phyloP scores from a whole-genome alignment of 305 asterid genomes.

The Fraxinus platypoda region DNA sequence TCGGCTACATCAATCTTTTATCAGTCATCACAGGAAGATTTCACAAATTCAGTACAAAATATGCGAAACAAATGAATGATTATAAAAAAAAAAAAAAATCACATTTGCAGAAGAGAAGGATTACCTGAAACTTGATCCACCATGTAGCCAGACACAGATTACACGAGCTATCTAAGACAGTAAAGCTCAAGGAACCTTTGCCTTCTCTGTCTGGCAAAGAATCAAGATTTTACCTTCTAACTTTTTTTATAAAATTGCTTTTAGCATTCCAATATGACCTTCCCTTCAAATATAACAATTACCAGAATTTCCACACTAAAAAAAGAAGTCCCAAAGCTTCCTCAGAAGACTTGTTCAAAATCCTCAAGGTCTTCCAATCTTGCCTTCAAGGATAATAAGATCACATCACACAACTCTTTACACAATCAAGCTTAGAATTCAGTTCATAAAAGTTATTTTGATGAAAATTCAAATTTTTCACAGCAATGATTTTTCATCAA shows the following conservation, averaged over 20 bases:
- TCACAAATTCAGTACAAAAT: not conserved
- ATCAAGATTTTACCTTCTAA: slow-evolving; percentile 21
- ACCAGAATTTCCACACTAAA: slow-evolving; percentile 6
- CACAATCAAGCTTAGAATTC: slow-evolving; percentile 8
- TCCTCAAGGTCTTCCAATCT: slow-evolving; percentile 8
- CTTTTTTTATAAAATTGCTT: slow-evolving; percentile 22
- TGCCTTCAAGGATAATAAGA: not conserved
- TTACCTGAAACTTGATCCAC: slow-evolving; percentile 13
- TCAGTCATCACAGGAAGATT: not conserved
- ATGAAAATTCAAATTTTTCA: not conserved
- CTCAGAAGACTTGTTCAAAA: slow-evolving; percentile 15
- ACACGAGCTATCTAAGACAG: slow-evolving; percentile 27
- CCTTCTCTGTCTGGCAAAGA: slow-evolving; percentile 33
- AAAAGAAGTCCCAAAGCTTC: not conserved
- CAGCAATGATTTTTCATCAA: not conserved
- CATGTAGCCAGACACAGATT: slow-evolving; percentile 18
- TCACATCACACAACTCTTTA: not conserved
- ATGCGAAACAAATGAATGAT: not conserved
- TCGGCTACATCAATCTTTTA: not conserved
- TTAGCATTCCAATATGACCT: slow-evolving; percentile 11
- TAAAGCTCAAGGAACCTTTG: slow-evolving; percentile 26
- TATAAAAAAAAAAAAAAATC: not conserved
- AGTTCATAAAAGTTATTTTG: not conserved
- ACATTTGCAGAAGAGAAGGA: not conserved
- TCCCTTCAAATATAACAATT: slow-evolving; percentile 14